Evolutionary conservation across 1,139 yeast species (phyloP).

Genomic region (Eremothecium coryli): DNA sequence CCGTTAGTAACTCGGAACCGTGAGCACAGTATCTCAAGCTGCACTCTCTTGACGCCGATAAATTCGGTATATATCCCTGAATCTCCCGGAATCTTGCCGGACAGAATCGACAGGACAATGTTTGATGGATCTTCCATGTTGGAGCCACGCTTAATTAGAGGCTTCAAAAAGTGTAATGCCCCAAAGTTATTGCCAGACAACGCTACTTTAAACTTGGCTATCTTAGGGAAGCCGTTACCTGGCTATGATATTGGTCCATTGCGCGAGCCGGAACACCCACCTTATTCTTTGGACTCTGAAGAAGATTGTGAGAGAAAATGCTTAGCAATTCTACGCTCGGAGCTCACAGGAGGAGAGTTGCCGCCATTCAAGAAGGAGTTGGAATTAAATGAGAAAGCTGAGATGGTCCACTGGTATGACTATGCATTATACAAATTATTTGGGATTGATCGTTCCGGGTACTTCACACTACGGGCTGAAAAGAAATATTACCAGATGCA

Average conservation of each 20-base stretch:
- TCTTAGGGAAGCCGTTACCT: slow-evolving; percentile 6
- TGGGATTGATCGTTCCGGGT: slow-evolving; percentile 23
- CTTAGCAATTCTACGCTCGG: slow-evolving; percentile 15
- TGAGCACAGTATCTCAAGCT: not conserved
- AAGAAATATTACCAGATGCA: slow-evolving; percentile 16
- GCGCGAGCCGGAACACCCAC: slow-evolving; percentile 1
- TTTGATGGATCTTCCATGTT: slow-evolving; percentile 5
- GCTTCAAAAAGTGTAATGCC: slow-evolving; percentile 1
- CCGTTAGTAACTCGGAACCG: slow-evolving; percentile 3
- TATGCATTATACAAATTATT: slow-evolving; percentile 20
- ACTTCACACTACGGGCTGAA: slow-evolving; percentile 18
- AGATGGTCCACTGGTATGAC: slow-evolving; percentile 13
- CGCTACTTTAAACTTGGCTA: slow-evolving; percentile 6
- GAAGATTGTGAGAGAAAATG: slow-evolving; percentile 20
- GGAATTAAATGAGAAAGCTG: slow-evolving; percentile 18
- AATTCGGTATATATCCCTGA: slow-evolving; percentile 12
- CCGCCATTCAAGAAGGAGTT: slow-evolving; percentile 21
- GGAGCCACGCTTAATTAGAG: slow-evolving; percentile 1
- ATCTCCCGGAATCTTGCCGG: not conserved
- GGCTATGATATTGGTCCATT: slow-evolving; percentile 8
- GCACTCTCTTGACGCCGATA: not conserved
- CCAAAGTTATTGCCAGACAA: slow-evolving; percentile 6
- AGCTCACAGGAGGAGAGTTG: slow-evolving; percentile 9
- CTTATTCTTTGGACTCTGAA: slow-evolving; percentile 3
- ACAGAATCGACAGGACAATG: slow-evolving; percentile 2